Evolutionary conservation across 2,329 filamentous ascomycete genomes (phyloP).

Genomic region (Xylaria sp.): DNA sequence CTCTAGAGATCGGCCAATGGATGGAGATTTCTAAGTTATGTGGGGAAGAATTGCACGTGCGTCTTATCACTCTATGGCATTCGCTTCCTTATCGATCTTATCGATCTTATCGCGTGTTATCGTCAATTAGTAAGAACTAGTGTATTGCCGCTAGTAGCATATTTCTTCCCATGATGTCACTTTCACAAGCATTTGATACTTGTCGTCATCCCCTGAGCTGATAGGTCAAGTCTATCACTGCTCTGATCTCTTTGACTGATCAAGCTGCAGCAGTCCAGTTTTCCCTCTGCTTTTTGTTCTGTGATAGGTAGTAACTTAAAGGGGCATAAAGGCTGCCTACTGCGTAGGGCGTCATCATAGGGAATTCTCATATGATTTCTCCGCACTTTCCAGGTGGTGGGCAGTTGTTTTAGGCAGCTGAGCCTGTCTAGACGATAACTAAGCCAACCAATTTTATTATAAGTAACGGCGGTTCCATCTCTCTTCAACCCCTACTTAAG

Average conservation of each 20-base stretch:
- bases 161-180: constrained; percentile 17
- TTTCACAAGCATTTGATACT: constrained; percentile 1
- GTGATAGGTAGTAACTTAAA: background rate
- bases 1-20: constrained; percentile 12
- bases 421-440: background rate
- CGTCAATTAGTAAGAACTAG: background rate
- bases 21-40: constrained; percentile 9
- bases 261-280: background rate
- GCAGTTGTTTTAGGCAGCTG: background rate
- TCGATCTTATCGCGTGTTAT: constrained; percentile 10
- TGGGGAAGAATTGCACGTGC: constrained; percentile 4
- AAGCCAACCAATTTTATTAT: background rate
- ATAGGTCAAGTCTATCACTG: background rate
- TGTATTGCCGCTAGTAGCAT: background rate
- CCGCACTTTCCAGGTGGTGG: background rate
- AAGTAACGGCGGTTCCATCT: background rate
- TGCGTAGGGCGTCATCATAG: background rate
- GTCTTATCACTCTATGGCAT: background rate
- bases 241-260: background rate
- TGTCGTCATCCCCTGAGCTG: constrained; percentile 11
- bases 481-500: background rate
- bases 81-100: constrained; percentile 17
- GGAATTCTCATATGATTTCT: background rate
- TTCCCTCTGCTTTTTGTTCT: background rate
- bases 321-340: background rate